These are phyloP conservation scores for Bruguiera sexangula DNA, from an alignment of 345 rosid genomes.

Conservation along the genomic window DNA sequence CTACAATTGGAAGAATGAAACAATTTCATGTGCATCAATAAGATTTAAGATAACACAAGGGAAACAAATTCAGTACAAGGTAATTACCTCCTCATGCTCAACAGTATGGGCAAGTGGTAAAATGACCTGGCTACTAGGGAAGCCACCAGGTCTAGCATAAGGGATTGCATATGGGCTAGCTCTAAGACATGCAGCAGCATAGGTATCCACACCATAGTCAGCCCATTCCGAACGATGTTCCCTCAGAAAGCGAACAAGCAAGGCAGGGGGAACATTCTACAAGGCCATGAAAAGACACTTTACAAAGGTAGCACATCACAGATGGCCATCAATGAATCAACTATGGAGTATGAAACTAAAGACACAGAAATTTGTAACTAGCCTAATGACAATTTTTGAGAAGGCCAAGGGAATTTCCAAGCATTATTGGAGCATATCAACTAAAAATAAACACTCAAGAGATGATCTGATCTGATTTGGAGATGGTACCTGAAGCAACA, in stretches of 20 bases:
- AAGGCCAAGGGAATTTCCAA: no score
- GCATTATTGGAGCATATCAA: neutral
- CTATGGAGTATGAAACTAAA: no score
- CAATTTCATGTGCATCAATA: neutral
- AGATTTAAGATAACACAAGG: neutral
- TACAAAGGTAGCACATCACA: neutral
- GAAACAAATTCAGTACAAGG: neutral
- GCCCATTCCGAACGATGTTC: constrained; percentile 99
- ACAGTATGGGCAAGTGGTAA: constrained; percentile 89
- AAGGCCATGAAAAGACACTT: constrained; percentile 5
- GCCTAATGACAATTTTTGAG: no score
- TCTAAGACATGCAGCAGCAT: constrained; percentile 79
- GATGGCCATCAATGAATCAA: neutral
- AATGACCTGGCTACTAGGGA: constrained; percentile 86
- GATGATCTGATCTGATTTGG: neutral
- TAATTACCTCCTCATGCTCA: constrained; percentile 86
- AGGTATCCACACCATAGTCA: constrained; percentile 84
- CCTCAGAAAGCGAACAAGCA: constrained; percentile 85
- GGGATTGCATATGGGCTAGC: constrained; percentile 87
- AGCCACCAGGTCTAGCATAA: constrained; percentile 77
- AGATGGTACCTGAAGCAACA: constrained; percentile 75
- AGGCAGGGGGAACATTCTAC: constrained; percentile 89
- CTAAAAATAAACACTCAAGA: neutral
- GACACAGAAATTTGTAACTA: no score
- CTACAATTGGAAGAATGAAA: constrained; percentile 30